Evolutionary conservation across 768 basidiomycete genomes (phyloP), one percentile per base, ranked within the genome.

Genomic region (Pulveroboletus frians): DNA sequence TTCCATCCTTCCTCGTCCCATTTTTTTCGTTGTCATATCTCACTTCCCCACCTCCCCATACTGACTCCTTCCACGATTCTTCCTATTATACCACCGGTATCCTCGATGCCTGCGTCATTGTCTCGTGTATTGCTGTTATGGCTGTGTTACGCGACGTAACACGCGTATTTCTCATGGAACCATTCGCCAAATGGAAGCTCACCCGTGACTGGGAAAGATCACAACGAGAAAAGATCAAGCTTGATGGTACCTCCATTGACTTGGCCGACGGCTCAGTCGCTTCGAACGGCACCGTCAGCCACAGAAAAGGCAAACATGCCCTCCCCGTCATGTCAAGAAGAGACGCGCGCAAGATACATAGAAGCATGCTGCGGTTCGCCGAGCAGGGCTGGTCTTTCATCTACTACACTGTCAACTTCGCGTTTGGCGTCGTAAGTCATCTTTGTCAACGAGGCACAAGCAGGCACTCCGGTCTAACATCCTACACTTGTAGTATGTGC

Each of bases 371-470:
- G 39, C 76, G 96, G 58, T 98, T 98, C 63, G 90, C 92, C 3
- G 96, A 99, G 67, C 96, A 99, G 70, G 88, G 92, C 49, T 98
- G 92, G 90, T 82, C 81, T 31, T 76, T 84, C 39, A 68, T 90
- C 42, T 98, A 95, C 68, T 92, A 89, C 63, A 71, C 80, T 35
- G 48, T 79, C 2, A 87, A 84, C 57, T 95, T 88, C 78, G 67
- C 67, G 18, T 82, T 83, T 65, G 95, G 95, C 26, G 56, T 91
- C 55, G 95, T 95, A 63, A 68, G 93, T 83, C n/a, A 53, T 48
- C 38, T 15, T 44, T 44, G 52, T 27, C 39, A 30, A 47, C 55
- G 38, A 39, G 43, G 31, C 54, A 35, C 45, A 49, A 18, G 47
- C 42, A 23, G 30, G 9, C 9, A 38, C 31, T 8, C 26, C 32